Base-by-base conservation (phyloP, 805 yeast genomes). In the Sporopachydermia quercuum region DNA sequence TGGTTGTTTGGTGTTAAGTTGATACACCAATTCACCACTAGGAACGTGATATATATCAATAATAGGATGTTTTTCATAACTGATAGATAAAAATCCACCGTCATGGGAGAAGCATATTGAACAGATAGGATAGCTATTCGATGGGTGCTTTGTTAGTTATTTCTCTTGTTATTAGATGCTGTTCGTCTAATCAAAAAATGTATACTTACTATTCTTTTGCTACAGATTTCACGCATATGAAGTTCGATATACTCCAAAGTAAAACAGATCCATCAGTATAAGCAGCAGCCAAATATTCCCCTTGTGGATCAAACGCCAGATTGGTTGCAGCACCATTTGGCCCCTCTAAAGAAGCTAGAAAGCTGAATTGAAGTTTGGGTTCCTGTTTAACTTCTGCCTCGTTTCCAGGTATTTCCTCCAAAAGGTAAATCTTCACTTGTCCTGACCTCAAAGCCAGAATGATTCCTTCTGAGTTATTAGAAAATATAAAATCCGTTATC, bases 201-300 rank as follows among this genome's bases (percentile, higher is more conserved):
- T 8, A 11, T 11, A 15, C 43, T 45, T 47, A 41, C 49, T 67
- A 72, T 2, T 61, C 52, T n/a, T 57, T 47, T 30, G 67, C 52
- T 8, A 68, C 48, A 0, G 67, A 64, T 27, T 53, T 50, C n/a
- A 49, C 42, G 37, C 61, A 58, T 40, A 62, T 54, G 54, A 71
- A 54, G 18, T 61, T 59, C 1, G 51, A 43, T 4, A 67, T 50
- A 34, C 61, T 58, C 77, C 78, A 74, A 6, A 71, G 34, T 15
- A 74, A 62, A 4, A 71, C 63, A 15, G 68, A 61, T 17, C 80
- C 80, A 43, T 74, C 81, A 41, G 65, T 66, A 15, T 77, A 61
- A 0, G 81, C 84, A 2, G 66, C 66, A 2, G 68, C 65, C 6
- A 78, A 42, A 46, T 53, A 68, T 16, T 56, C 47, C 0, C 78